Evolutionary conservation across 441 rosid genomes (phyloP).

Genomic region (Brassica hybrid): DNA sequence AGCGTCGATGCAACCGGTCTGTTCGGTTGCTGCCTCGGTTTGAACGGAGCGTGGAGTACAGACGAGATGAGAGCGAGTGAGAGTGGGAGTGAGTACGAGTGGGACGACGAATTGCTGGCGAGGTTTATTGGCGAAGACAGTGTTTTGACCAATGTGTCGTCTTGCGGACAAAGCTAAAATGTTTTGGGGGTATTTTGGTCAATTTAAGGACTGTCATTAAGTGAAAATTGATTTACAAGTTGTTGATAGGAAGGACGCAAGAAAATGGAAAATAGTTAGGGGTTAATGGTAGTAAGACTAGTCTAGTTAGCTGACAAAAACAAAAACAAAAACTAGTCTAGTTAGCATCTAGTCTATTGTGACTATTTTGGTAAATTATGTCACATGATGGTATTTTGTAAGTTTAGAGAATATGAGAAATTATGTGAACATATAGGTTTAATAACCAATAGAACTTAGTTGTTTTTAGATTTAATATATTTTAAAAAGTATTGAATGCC

Average conservation of each 20-base stretch:
- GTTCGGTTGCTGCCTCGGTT: background rate
- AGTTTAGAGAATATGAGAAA: too few species aligned
- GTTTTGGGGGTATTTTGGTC: constrained; percentile 29
- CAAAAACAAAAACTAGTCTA: background rate
- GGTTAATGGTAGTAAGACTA: constrained; percentile 30
- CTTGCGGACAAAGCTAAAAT: background rate
- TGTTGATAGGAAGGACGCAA: constrained; percentile 14
- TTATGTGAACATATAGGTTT: too few species aligned
- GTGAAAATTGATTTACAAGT: constrained; percentile 13
- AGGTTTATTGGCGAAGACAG: constrained; percentile 50
- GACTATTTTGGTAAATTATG: constrained; percentile 26
- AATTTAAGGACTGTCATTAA: background rate
- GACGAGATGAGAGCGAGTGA: constrained; percentile 39
- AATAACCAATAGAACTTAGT: too few species aligned
- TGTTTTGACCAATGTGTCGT: constrained; percentile 38
- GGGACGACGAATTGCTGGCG: constrained; percentile 44
- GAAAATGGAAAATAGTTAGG: background rate
- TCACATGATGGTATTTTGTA: background rate
- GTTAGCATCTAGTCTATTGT: constrained; percentile 15
- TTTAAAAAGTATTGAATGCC: background rate
- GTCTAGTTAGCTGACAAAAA: too few species aligned
- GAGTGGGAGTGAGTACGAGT: constrained; percentile 42
- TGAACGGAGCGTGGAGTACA: constrained; percentile 34
- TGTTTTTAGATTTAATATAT: too few species aligned
- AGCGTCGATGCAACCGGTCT: constrained; percentile 58